phyloP scores from a whole-genome alignment of 306 rosid species.

The Neltuma alba region DNA sequence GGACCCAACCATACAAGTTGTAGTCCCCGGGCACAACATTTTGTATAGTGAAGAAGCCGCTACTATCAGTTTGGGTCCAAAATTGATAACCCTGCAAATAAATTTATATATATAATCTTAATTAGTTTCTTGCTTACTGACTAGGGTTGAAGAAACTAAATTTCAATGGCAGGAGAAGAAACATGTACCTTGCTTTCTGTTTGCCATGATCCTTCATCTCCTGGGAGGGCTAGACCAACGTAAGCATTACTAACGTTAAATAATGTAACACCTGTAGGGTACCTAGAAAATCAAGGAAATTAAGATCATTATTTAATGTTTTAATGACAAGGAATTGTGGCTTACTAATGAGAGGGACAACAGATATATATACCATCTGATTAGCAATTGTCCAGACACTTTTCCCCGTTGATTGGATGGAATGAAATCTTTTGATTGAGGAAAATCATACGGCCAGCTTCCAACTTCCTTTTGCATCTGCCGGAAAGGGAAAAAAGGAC shows the following conservation, averaged over 20 bases:
- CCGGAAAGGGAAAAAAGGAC: neutral
- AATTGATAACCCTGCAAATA: constrained; percentile 77
- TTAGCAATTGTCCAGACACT: constrained; percentile 55
- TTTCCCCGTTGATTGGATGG: constrained; percentile 59
- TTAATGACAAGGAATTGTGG: constrained; percentile 27
- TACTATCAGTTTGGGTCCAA: constrained; percentile 61
- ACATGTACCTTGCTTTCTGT: constrained; percentile 71
- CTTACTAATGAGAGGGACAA: constrained; percentile 19
- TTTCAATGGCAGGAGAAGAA: neutral
- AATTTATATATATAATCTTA: neutral
- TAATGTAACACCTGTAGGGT: neutral
- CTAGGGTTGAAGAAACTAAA: constrained; percentile 59
- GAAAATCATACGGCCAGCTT: constrained; percentile 79
- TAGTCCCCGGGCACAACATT: constrained; percentile 72
- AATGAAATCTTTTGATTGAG: constrained; percentile 53
- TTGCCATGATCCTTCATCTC: constrained; percentile 83
- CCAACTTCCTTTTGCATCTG: constrained; percentile 58
- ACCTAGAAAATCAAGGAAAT: constrained; percentile 17
- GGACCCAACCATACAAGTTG: constrained; percentile 76
- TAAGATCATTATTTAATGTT: neutral
- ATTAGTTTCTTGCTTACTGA: neutral
- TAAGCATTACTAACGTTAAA: constrained; percentile 39
- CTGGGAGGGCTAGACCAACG: constrained; percentile 77
- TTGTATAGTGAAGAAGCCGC: constrained; percentile 56
- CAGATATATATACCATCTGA: constrained; percentile 49